Evolutionary conservation across 495 filamentous ascomycete genomes (phyloP).

Genomic region (Acidiella bohemica): DNA sequence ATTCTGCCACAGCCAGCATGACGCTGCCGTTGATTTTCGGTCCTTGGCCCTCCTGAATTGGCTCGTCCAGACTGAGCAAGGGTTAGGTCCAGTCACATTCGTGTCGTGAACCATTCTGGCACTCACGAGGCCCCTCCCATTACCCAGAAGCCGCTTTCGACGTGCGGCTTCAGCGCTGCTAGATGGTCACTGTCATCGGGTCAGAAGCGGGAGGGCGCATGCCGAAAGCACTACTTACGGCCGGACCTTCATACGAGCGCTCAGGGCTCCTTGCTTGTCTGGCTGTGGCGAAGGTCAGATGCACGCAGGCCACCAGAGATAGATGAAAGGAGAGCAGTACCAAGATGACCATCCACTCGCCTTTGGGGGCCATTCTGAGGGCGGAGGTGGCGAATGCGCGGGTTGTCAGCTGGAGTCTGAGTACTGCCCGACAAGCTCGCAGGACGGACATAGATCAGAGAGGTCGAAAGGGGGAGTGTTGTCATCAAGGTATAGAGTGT

Average conservation of each 20-base stretch:
- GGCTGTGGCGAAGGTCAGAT: constrained; percentile 30
- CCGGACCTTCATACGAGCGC: constrained; percentile 58
- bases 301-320: background rate
- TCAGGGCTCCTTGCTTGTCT: constrained; percentile 52
- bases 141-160: constrained; percentile 37
- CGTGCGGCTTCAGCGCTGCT: constrained; percentile 31
- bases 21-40: constrained; percentile 58
- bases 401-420: no score
- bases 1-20: constrained; percentile 47
- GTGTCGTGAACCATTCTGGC: no score
- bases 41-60: constrained; percentile 46
- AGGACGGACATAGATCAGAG: no score
- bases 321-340: background rate
- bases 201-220: background rate
- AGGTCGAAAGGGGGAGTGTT: no score
- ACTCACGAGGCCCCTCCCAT: constrained; percentile 58
- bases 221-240: constrained; percentile 37
- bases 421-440: no score
- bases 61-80: constrained; percentile 55
- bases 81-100: no score
- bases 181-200: constrained; percentile 35
- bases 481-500: no score
- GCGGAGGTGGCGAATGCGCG: constrained; percentile 3
- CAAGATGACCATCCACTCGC: constrained; percentile 79
- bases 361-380: constrained; percentile 18